Conservation (phyloP, 768 basidiomycete genomes). For the Lepiota brunneoincarnata region DNA sequence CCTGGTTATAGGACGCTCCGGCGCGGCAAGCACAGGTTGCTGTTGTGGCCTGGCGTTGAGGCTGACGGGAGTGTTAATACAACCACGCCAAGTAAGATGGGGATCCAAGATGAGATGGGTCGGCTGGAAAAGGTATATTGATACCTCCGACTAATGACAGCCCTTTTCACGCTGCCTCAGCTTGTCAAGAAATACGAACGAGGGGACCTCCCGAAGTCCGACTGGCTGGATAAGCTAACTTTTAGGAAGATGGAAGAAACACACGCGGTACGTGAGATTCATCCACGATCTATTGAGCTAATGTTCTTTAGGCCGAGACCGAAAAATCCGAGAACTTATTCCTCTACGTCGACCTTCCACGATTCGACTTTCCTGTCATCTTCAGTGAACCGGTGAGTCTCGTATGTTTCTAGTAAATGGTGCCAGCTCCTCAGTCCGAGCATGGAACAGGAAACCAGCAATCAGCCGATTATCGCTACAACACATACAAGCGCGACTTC, state of each 20-base stretch:
- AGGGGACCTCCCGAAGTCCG: slow-evolving; percentile 89
- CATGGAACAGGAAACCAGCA: slow-evolving; percentile 4
- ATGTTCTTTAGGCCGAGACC: slow-evolving; percentile 66
- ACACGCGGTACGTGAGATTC: slow-evolving; percentile 63
- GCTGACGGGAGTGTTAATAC: slow-evolving; percentile 85
- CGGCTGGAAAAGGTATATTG: slow-evolving; percentile 78
- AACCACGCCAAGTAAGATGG: slow-evolving; percentile 85
- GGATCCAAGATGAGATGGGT: slow-evolving; percentile 88
- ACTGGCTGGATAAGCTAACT: slow-evolving; percentile 92
- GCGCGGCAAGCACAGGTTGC: slow-evolving; percentile 86
- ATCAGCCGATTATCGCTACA: slow-evolving; percentile 21
- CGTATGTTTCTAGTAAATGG: neutral
- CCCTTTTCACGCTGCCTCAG: slow-evolving; percentile 28
- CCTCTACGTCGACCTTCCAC: slow-evolving; percentile 91
- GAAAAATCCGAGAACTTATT: slow-evolving; percentile 93
- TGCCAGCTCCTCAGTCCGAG: slow-evolving; percentile 30
- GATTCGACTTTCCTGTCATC: slow-evolving; percentile 96
- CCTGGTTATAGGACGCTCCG: slow-evolving; percentile 68
- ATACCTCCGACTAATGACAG: slow-evolving; percentile 1
- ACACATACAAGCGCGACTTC: slow-evolving; percentile 37
- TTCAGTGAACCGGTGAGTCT: slow-evolving; percentile 82
- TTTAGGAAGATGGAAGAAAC: slow-evolving; percentile 96
- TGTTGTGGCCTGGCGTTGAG: slow-evolving; percentile 79
- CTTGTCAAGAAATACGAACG: slow-evolving; percentile 95
- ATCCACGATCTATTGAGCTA: neutral